Evolutionary conservation across 768 basidiomycete genomes (phyloP).

Genomic region (Lentinus tigrinus): DNA sequence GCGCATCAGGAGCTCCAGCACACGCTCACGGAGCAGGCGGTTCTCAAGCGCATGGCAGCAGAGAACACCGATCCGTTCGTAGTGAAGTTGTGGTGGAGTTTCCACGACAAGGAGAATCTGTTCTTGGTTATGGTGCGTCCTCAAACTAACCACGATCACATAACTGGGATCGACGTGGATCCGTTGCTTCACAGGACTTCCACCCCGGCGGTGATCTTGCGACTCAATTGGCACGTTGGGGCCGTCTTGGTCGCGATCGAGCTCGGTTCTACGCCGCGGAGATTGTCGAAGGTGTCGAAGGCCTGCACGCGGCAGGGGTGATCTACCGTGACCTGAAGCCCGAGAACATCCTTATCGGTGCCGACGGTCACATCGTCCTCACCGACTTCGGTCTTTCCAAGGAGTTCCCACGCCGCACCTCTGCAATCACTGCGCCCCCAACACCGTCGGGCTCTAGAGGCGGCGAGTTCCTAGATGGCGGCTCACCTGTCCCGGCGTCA

Average conservation of each 20-base stretch:
- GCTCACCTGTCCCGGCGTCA: conserved; percentile 40
- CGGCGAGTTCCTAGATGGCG: conserved; percentile 52
- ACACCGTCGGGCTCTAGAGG: conserved; percentile 53
- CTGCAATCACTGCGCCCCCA: conserved; percentile 49
- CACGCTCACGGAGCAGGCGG: conserved; percentile 94
- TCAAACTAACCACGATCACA: background rate
- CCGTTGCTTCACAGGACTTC: conserved; percentile 60
- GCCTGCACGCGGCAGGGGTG: conserved; percentile 89
- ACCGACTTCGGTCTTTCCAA: conserved; percentile 97
- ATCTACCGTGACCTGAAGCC: conserved; percentile 98
- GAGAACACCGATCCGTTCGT: conserved; percentile 90
- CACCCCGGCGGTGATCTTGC: conserved; percentile 96
- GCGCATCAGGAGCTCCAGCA: conserved; percentile 96
- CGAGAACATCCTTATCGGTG: conserved; percentile 93
- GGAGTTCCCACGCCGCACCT: conserved; percentile 69
- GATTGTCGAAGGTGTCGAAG: conserved; percentile 95
- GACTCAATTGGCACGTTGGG: conserved; percentile 96
- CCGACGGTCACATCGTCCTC: conserved; percentile 92
- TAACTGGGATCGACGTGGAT: background rate
- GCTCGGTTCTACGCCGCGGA: conserved; percentile 97
- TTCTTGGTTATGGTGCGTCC: conserved; percentile 92
- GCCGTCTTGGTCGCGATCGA: conserved; percentile 87
- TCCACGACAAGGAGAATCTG: conserved; percentile 96
- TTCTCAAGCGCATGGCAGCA: conserved; percentile 91
- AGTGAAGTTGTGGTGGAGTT: conserved; percentile 94